Percentiles rank a stretch among this genome's conserved stretches.
Evolutionary conservation across 192 early-diverging fungal species (phyloP).

Genomic region (Phlyctochytrium bullatum): DNA sequence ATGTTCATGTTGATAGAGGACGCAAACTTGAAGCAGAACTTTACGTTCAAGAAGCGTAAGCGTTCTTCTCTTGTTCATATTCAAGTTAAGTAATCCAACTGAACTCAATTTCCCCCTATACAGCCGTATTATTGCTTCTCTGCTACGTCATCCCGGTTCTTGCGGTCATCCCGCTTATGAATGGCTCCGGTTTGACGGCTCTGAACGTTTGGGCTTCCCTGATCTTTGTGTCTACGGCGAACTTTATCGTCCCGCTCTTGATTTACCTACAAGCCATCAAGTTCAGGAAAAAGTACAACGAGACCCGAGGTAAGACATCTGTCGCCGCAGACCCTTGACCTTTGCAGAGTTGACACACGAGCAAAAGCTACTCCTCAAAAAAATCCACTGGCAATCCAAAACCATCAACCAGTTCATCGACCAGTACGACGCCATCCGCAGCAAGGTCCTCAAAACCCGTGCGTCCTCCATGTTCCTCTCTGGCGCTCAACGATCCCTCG

Average conservation of each 20-base stretch:
- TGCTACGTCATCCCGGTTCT: slow-evolving; percentile 39
- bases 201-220: slow-evolving; percentile 41
- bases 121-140: too few species aligned
- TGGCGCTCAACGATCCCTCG: too few species aligned
- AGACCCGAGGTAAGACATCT: slow-evolving; percentile 17
- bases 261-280: slow-evolving; percentile 47
- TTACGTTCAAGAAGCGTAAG: slow-evolving; percentile 11
- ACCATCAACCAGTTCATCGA: slow-evolving; percentile 51
- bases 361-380: slow-evolving; percentile 20
- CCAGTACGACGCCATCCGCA: slow-evolving; percentile 10
- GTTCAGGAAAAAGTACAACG: slow-evolving; percentile 42
- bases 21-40: slow-evolving; percentile 20
- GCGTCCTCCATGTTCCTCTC: background rate
- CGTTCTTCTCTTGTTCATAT: too few species aligned
- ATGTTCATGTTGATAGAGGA: slow-evolving; percentile 11
- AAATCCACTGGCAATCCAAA: slow-evolving; percentile 35
- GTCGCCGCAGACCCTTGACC: background rate
- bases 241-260: slow-evolving; percentile 46
- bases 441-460: background rate
- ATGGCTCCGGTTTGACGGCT: slow-evolving; percentile 18
- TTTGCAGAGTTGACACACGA: slow-evolving; percentile 23
- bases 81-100: too few species aligned
- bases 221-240: slow-evolving; percentile 43
- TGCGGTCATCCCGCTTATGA: slow-evolving; percentile 33
- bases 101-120: too few species aligned